Percentiles rank a stretch among this genome's conserved stretches.
Conservation (phyloP, 169 alveolate genomes). For the Plasmodium yoelii region DNA sequence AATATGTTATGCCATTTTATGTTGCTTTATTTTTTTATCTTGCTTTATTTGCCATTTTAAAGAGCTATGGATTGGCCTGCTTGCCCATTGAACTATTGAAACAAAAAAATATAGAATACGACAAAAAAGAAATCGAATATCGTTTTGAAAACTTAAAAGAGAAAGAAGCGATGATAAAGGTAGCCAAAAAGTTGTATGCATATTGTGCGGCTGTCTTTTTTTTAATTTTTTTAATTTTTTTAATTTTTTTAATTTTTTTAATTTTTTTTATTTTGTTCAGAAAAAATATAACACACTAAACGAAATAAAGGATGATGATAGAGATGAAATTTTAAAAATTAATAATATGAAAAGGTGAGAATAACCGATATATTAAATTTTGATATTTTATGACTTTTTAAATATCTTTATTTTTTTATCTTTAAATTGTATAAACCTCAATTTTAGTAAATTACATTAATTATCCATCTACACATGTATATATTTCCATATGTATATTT, state of each 20-base stretch:
- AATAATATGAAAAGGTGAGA: constrained; percentile 47
- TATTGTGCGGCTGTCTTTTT: too few relatives aligned
- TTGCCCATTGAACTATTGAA: constrained; percentile 50
- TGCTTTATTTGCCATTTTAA: too few relatives aligned
- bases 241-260: too few relatives aligned
- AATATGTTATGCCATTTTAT: not conserved
- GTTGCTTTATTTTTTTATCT: not conserved
- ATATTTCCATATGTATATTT: too few relatives aligned
- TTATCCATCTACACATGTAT: not conserved
- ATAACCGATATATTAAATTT: not conserved
- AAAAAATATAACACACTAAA: constrained; percentile 22
- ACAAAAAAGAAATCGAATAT: constrained; percentile 41
- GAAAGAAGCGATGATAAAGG: constrained; percentile 62
- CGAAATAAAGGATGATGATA: constrained; percentile 40
- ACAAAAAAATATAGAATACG: constrained; percentile 40
- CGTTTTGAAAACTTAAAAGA: constrained; percentile 61
- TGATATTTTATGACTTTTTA: too few relatives aligned
- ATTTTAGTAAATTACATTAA: too few relatives aligned
- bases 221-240: too few relatives aligned
- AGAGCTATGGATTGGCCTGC: constrained; percentile 74
- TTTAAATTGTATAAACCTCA: too few relatives aligned
- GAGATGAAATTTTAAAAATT: constrained; percentile 41
- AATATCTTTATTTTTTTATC: too few relatives aligned
- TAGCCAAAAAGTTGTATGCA: too few relatives aligned
- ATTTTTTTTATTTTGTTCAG: constrained; percentile 4